Evolutionary conservation across 345 rosid genomes (phyloP), one percentile per base, ranked within the genome.

Genomic region (Bruguiera gymnorhiza): DNA sequence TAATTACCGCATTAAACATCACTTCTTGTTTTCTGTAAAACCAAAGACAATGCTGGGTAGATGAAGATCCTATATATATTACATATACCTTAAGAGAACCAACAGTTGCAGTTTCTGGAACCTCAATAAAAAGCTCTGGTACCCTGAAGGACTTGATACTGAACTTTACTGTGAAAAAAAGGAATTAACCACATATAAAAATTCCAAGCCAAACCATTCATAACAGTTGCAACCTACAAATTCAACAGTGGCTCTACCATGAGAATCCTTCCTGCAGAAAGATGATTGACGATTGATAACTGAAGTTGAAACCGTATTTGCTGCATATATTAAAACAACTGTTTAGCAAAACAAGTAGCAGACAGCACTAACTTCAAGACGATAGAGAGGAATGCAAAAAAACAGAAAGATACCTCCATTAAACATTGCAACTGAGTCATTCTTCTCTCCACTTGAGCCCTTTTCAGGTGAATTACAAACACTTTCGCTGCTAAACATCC

Each of bases 71-170:
- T 24, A 63, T 8, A 34, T 34, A 7, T 39, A 65, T 9, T 23
- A 61, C 31, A 9, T 36, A 65, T 80, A 96, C 99, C 98, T 96
- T 92, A 66, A 96, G 78, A 8, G 94, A 92, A 68, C 93, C 92
- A 66, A 92, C 83, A 18, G 98, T 92, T 36, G 89, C 85, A 52
- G 82, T 87, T 81, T 92, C 90, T 32, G 99, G 93, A 66, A 92
- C 90, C 82, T 92, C 97, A 68, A 96, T 73, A 29, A 81, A 80
- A 72, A 92, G 93, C 85, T 96, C 98, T 0, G 99, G 99, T 62
- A 96, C 79, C 80, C 74, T 88, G 75, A 96, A 80, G 61, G 98
- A 92, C 80, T 90, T 90, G 26, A 96, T 92, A 86, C 90, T 86
- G 62, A 96, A 82, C 82, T 90, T 92, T 62, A 96, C 99, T 96